Evolutionary conservation across 176 grass and related monocot genomes (phyloP).

Genomic region (Otatea glauca): DNA sequence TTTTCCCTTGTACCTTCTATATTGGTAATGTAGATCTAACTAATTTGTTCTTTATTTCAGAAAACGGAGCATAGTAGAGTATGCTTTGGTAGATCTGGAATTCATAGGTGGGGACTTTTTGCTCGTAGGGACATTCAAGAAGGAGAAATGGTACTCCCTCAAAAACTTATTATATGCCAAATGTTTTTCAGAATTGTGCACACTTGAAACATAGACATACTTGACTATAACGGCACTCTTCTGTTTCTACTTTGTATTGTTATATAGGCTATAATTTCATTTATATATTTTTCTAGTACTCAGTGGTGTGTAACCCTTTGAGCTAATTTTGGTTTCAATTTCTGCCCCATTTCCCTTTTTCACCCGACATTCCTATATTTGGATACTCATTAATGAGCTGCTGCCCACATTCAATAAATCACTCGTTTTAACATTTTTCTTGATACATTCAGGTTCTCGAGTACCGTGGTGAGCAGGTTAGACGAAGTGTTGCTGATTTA

Average conservation of each 20-base stretch:
- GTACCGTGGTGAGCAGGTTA: constrained; percentile 94
- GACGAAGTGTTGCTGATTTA: constrained; percentile 88
- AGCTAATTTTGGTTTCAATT: neutral
- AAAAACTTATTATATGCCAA: neutral
- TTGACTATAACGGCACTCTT: constrained; percentile 22
- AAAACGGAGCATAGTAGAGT: constrained; percentile 92
- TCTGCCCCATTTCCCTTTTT: neutral
- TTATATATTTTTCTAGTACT: constrained; percentile 2
- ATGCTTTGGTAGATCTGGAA: constrained; percentile 97
- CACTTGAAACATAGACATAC: constrained; percentile 2
- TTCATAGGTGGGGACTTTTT: constrained; percentile 99
- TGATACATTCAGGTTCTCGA: constrained; percentile 74
- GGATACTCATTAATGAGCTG: constrained; percentile 21
- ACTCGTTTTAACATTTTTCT: constrained; percentile 8
- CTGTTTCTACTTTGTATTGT: neutral
- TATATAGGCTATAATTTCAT: neutral
- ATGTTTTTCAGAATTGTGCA: constrained; percentile 11
- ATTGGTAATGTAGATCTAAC: constrained; percentile 32
- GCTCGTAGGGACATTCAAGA: constrained; percentile 88
- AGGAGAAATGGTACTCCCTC: constrained; percentile 91
- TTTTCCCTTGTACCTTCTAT: constrained; percentile 24
- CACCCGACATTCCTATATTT: neutral
- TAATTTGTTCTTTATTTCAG: constrained; percentile 55
- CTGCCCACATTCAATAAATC: constrained; percentile 20
- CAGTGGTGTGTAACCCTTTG: neutral